Conservation (phyloP, 2,329 filamentous ascomycete genomes). For the Beauveria asiatica region DNA sequence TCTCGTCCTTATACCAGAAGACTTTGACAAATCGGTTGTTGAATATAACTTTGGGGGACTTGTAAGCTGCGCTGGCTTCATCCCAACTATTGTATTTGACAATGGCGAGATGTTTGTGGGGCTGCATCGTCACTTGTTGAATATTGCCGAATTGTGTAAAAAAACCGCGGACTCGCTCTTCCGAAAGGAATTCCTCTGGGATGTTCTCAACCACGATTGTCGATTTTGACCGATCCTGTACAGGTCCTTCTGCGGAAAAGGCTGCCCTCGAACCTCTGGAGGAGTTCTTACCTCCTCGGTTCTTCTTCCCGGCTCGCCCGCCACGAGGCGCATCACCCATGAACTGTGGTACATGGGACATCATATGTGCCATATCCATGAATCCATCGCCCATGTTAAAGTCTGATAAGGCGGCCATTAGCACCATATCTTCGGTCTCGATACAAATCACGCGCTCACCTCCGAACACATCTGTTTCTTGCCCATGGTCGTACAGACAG, state of each 20-base stretch:
- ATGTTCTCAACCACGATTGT: conserved; percentile 72
- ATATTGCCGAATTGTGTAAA: conserved; percentile 66
- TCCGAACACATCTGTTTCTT: conserved; percentile 32
- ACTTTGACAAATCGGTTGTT: conserved; percentile 82
- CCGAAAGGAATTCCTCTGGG: conserved; percentile 59
- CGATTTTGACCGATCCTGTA: conserved; percentile 53
- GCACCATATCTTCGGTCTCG: background rate
- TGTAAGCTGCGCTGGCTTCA: conserved; percentile 61
- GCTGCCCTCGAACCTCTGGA: conserved; percentile 36
- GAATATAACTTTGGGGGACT: conserved; percentile 72
- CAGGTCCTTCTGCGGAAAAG: conserved; percentile 57
- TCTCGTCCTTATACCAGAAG: conserved; percentile 61
- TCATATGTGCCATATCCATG: conserved; percentile 4
- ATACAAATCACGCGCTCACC: background rate
- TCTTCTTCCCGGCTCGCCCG: conserved; percentile 15
- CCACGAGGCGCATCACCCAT: background rate
- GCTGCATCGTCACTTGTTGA: conserved; percentile 54
- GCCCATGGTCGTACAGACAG: conserved; percentile 63
- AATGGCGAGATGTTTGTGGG: conserved; percentile 57
- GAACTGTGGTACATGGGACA: background rate
- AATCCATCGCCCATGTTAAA: background rate
- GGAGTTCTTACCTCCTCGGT: conserved; percentile 27
- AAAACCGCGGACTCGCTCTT: conserved; percentile 57
- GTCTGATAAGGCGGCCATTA: background rate
- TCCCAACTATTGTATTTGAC: conserved; percentile 61